These are phyloP conservation scores for Lactarius indigo DNA, from an alignment of 768 basidiomycete genomes.

Conservation along the genomic window DNA sequence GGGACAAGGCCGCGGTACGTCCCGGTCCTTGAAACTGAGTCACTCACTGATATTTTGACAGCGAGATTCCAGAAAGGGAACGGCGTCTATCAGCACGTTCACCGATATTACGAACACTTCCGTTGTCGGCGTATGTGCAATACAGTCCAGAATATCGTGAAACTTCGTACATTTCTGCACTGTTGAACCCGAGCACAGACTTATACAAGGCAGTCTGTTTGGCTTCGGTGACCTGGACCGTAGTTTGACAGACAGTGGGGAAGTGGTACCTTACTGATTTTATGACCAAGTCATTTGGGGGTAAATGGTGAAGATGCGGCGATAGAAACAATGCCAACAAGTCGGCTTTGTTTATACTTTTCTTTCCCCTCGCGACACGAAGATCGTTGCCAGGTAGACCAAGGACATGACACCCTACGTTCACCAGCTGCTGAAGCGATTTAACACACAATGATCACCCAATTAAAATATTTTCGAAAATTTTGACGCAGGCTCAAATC, in stretches of 20 bases:
- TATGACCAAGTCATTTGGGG: background rate
- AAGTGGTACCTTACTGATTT: background rate
- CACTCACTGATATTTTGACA: background rate
- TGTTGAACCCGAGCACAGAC: background rate
- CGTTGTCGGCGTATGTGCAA: background rate
- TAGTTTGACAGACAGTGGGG: background rate
- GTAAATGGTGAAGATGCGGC: background rate
- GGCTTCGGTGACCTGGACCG: background rate
- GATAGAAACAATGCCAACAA: background rate
- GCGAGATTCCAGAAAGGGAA: background rate
- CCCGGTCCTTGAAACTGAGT: background rate
- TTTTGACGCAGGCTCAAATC: background rate
- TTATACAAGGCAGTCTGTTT: background rate
- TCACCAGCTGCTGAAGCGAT: background rate
- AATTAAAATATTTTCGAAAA: background rate
- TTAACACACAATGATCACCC: background rate
- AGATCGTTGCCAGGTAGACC: constrained; percentile 4
- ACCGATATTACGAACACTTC: background rate
- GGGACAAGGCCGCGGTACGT: background rate
- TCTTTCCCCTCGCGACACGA: background rate
- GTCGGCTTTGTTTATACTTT: background rate
- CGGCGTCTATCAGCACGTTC: background rate
- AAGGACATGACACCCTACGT: background rate
- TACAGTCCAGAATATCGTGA: background rate
- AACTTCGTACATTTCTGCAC: background rate